A percentile compares a stretch with the other conserved stretches of the same genome.
These are phyloP conservation scores for Chondrus crispus DNA, from an alignment of 23 red algal genomes.

Conservation along the genomic window DNA sequence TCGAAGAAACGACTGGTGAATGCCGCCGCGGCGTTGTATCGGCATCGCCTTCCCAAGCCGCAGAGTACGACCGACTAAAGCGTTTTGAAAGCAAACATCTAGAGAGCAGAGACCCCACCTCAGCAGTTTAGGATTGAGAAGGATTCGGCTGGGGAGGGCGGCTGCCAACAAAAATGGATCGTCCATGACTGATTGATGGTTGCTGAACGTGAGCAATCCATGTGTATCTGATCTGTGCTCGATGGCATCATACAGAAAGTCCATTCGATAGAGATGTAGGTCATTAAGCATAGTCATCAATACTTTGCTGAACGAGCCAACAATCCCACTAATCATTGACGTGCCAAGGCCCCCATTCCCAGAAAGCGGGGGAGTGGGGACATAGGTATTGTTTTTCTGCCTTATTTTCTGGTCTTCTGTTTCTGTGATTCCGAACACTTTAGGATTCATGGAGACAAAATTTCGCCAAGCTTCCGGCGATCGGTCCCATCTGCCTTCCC, in stretches of 20 bases:
- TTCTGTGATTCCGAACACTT: conserved; percentile 58
- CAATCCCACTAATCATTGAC: conserved; percentile 39
- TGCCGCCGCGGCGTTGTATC: conserved; percentile 70
- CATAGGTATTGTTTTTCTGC: conserved; percentile 38
- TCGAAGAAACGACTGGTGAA: conserved; percentile 64
- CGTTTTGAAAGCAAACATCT: conserved; percentile 90
- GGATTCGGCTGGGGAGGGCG: conserved; percentile 68
- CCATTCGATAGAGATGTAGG: conserved; percentile 57
- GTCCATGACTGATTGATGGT: conserved; percentile 87
- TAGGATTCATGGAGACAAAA: conserved; percentile 4
- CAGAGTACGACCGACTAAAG: conserved; percentile 48
- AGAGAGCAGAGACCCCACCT: conserved; percentile 91
- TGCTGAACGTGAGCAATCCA: conserved; percentile 84
- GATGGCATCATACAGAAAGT: conserved; percentile 68
- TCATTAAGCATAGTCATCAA: conserved; percentile 64
- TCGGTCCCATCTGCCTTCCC: conserved; percentile 43
- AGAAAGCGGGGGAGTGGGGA: conserved; percentile 36
- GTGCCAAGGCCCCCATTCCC: conserved; percentile 36
- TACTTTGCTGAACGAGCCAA: conserved; percentile 50
- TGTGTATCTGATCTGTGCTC: conserved; percentile 43
- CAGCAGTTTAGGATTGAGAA: conserved; percentile 65
- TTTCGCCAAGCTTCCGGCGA: conserved; percentile 45
- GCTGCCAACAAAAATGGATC: conserved; percentile 88
- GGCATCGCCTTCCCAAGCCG: conserved; percentile 89
- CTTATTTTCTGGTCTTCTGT: conserved; percentile 50